Evolutionary conservation across 495 filamentous ascomycete species (phyloP), one percentile per base, ranked within the genome.

Genomic region (Xylaria flabelliformis): DNA sequence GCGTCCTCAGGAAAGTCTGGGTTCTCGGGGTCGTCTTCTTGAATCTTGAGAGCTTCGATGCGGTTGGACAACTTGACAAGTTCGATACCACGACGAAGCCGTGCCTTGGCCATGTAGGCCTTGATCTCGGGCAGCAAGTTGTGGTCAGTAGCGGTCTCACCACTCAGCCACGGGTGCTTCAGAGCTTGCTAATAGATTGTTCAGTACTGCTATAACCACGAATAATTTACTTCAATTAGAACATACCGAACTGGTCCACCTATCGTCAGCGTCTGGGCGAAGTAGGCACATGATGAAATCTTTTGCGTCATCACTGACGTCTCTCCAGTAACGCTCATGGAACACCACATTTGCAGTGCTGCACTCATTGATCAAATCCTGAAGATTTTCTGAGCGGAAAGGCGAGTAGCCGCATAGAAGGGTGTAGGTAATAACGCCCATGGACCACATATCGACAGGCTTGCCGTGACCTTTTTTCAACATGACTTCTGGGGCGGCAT

Each of bases 401-500:
- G 96, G 96, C 13, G 95, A 97, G 82, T 99, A 99, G 64, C 96
- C 96, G 82, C 96, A 99, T 51, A 99, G 93, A n/a, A 99, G 88
- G 19, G 97, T 98, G 83, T 99, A 99, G 39, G 97, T 98, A 78
- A 99, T 98, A 74, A 99, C 95, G 74, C 96, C 96, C 76, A 99
- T 86, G 10, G 95, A 98, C 96, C 96, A 99, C 93, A 99, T 97
- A 78, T 99, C 96, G 39, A 98, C 96, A n/a, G 96, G 93, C 80
- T 98, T 98, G 77, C 97, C 96, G 79, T 99, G 96, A 48, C 97
- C 96, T 74, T 93, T 89, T 85, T 97, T 98, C 62, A 97, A 86
- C 96, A 99, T 99, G 56, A 99, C 95, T 80, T 99, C 96, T 9
- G 96, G 96, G 0, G 96, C 96, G 24, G 96, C 96, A 77, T 99